Evolutionary conservation across 306 rosid genomes (phyloP), one percentile per base, ranked within the genome.

Genomic region (Glycine latifolia): DNA sequence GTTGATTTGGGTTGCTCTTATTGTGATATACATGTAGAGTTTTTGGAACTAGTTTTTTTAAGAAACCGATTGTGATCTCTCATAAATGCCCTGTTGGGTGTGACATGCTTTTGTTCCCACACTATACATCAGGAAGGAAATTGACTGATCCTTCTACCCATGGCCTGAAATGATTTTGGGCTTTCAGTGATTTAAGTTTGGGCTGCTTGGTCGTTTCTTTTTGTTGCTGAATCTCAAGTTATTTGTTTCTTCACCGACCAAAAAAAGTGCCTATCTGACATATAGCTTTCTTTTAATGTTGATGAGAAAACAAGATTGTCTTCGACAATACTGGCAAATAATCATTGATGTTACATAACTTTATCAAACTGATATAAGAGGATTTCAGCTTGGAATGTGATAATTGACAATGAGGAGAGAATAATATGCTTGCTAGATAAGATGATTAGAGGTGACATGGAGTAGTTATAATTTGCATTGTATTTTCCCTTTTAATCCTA

Each of bases 91-190:
- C 8, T 35, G 76, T 77, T 46, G 83, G 73, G 55, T 47, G 54
- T 60, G 75, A 17, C 70, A 52, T 50, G 82, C 10, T 46, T 46
- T 72, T 26, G 31, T 26, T 26, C 31, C 31, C 31, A 26, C 31
- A 26, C 31, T 26, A 39, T 20, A 5, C 2, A 17, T 73, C 10
- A 60, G 14, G 75, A 58, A 67, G 1, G 73, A 52, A 73, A 11
- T 35, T 65, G 72, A 79, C 49, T 0, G 8, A 10, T 72, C 71
- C n/a, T 50, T 10, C 73, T 39, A 47, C 20, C 68, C 80, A 13
- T 3, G 54, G 58, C 71, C 54, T 53, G 20, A 20, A 15, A 26
- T 63, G 8, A 8, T 47, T 47, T 79, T 79, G 87, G 84, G 84
- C 79, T 52, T 73, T 41, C 20, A 1, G 10, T 47, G 26, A 49